These are phyloP conservation scores for Schizophyllum amplum DNA, from an alignment of 1,284 basidiomycete genomes.

Conservation along the genomic window DNA sequence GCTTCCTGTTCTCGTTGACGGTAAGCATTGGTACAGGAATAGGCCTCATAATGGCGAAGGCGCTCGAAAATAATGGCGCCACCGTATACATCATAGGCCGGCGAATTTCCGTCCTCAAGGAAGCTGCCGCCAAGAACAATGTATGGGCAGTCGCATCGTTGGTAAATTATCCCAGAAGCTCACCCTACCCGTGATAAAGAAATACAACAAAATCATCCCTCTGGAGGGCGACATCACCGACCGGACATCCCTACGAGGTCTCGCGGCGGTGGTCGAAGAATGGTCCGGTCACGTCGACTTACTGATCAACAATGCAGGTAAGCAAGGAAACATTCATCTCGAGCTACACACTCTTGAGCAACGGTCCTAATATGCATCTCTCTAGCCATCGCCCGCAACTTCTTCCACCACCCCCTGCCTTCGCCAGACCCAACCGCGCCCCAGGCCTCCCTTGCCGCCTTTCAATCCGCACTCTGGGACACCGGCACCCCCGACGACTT, in stretches of 20 bases:
- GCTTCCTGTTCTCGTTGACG: constrained; percentile 1
- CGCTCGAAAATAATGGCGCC: constrained; percentile 66
- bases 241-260: constrained; percentile 44
- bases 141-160: too few species aligned
- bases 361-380: too few species aligned
- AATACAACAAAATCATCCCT: constrained; percentile 53
- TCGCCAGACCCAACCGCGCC: constrained; percentile 27
- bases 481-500: constrained; percentile 52
- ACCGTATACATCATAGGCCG: constrained; percentile 67
- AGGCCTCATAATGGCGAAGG: constrained; percentile 66
- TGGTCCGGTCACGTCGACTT: constrained; percentile 67
- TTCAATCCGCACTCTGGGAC: constrained; percentile 62
- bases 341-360: too few species aligned
- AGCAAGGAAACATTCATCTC: too few species aligned
- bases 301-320: constrained; percentile 63
- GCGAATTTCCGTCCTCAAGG: constrained; percentile 45
- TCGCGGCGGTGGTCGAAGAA: constrained; percentile 43
- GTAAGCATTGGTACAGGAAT: too few species aligned
- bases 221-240: constrained; percentile 60
- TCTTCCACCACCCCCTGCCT: constrained; percentile 44
- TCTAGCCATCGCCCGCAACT: constrained; percentile 46
- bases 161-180: too few species aligned
- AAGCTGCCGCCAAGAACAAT: constrained; percentile 40
- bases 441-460: constrained; percentile 49
- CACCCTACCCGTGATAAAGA: constrained; percentile 31